phyloP scores from a whole-genome alignment of 2,329 filamentous ascomycete species.

The Ceratocystis lukuohia region DNA sequence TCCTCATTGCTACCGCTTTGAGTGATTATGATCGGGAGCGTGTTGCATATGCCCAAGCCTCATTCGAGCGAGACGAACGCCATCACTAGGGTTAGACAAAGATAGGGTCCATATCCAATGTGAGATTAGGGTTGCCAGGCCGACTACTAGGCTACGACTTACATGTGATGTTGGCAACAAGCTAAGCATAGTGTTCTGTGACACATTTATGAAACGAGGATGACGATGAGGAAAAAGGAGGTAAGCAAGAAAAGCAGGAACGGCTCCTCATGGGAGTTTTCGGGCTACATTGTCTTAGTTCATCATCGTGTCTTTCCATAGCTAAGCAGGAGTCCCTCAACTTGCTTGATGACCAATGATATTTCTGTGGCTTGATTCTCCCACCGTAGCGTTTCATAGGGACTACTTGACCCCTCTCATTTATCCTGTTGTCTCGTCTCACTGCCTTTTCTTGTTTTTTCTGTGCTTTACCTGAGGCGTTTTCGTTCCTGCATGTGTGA shows the following conservation, averaged over 20 bases:
- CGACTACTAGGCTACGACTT: not conserved
- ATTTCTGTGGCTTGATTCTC: not conserved
- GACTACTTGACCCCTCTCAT: not conserved
- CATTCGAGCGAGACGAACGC: too few species aligned
- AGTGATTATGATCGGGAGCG: too few species aligned
- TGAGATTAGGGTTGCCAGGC: not conserved
- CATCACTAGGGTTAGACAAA: not conserved
- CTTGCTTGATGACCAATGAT: not conserved
- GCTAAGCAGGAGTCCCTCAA: not conserved
- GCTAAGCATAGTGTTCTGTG: not conserved
- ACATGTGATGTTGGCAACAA: not conserved
- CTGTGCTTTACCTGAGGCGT: not conserved
- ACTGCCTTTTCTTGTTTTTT: not conserved
- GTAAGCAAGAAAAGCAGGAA: not conserved
- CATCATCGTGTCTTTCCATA: not conserved
- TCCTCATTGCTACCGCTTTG: too few species aligned
- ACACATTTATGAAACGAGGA: not conserved
- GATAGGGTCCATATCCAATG: not conserved
- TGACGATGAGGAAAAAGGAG: not conserved
- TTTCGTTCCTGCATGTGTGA: conserved; percentile 8
- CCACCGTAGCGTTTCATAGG: not conserved
- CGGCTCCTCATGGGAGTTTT: not conserved
- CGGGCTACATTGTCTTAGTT: not conserved
- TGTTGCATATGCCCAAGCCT: too few species aligned
- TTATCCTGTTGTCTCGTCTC: not conserved